phyloP scores from a whole-genome alignment of 208 protist species.

The Hexamita inflata region DNA sequence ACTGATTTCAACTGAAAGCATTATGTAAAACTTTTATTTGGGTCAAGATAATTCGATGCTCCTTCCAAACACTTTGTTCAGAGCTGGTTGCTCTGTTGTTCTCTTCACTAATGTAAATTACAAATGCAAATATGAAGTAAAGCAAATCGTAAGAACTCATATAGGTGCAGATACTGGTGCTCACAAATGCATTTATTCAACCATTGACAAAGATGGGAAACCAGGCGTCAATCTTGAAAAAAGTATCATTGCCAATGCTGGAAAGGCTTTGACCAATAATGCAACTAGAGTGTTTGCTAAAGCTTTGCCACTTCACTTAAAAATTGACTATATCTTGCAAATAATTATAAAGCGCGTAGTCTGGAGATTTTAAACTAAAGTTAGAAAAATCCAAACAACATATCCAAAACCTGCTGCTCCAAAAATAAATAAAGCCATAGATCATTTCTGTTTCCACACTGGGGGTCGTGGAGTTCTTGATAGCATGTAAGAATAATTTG shows the following conservation, averaged over 20 bases:
- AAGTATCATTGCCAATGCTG: constrained; percentile 46
- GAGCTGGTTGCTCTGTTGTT: neutral
- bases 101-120: neutral
- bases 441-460: neutral
- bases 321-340: constrained; percentile 45
- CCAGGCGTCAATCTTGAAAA: constrained; percentile 49
- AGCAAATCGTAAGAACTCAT: constrained; percentile 7
- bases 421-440: neutral
- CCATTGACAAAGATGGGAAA: constrained; percentile 45
- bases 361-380: neutral
- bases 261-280: too few relatives aligned
- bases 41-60: constrained; percentile 13
- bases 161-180: constrained; percentile 35
- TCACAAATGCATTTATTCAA: constrained; percentile 51
- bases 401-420: too few relatives aligned
- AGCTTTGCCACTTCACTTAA: constrained; percentile 54
- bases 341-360: constrained; percentile 47
- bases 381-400: constrained; percentile 16
- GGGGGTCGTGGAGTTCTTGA: neutral
- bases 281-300: too few relatives aligned
- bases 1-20: neutral
- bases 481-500: neutral
- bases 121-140: neutral
- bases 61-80: constrained; percentile 17
- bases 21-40: neutral